These are phyloP conservation scores for Dentipellis fragilis DNA, from an alignment of 768 basidiomycete genomes.

Conservation along the genomic window DNA sequence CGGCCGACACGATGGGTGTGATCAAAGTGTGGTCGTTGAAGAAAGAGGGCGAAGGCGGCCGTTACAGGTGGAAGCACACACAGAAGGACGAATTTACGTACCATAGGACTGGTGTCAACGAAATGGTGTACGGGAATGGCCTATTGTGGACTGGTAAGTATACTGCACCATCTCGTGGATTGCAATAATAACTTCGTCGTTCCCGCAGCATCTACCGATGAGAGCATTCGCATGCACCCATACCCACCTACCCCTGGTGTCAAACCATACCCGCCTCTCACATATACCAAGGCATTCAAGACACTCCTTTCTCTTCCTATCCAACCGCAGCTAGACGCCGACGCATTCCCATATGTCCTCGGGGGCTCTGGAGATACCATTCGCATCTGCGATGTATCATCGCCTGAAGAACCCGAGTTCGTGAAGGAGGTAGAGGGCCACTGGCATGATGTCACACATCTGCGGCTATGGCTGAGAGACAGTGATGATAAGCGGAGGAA, in stretches of 20 bases:
- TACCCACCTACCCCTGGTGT: constrained; percentile 23
- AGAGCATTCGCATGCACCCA: constrained; percentile 58
- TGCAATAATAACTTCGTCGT: background rate
- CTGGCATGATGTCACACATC: constrained; percentile 77
- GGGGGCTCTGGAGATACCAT: constrained; percentile 82
- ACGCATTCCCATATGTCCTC: constrained; percentile 66
- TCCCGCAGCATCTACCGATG: constrained; percentile 75
- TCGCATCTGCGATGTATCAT: constrained; percentile 69
- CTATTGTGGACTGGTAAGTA: constrained; percentile 83
- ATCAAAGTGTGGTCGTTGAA: constrained; percentile 73
- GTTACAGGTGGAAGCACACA: constrained; percentile 40
- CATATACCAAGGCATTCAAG: constrained; percentile 57
- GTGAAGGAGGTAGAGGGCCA: constrained; percentile 76
- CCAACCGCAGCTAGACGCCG: constrained; percentile 28
- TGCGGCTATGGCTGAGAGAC: constrained; percentile 62
- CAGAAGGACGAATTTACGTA: constrained; percentile 47
- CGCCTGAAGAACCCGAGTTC: constrained; percentile 55
- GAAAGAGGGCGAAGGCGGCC: constrained; percentile 28
- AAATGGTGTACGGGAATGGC: constrained; percentile 52
- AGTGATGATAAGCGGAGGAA: constrained; percentile 35
- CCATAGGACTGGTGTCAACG: constrained; percentile 81
- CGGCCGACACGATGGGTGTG: constrained; percentile 87
- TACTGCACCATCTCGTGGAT: background rate
- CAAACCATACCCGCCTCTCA: constrained; percentile 35
- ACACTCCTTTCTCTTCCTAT: constrained; percentile 60